phyloP scores from a whole-genome alignment of 1,284 basidiomycete genomes.

The Anthracocystis panici-leucophaei region DNA sequence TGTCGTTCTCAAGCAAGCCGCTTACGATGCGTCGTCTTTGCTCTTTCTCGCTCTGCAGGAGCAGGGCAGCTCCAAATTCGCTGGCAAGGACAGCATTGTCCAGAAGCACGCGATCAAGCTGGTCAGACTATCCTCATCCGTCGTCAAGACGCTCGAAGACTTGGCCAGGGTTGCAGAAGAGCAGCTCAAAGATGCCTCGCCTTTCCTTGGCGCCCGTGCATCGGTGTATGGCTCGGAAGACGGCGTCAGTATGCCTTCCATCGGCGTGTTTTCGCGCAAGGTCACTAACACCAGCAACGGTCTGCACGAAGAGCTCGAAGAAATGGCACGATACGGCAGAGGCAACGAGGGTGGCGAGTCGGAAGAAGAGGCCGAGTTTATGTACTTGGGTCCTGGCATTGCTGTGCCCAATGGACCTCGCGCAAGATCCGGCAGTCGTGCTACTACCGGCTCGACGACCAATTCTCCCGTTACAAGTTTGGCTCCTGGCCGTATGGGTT shows the following conservation, averaged over 20 bases:
- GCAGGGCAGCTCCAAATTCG: conserved; percentile 4
- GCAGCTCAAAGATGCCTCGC: conserved; percentile 46
- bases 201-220: conserved; percentile 54
- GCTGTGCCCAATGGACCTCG: conserved; percentile 59
- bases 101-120: conserved; percentile 18
- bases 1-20: conserved; percentile 52
- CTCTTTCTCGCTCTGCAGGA: conserved; percentile 52
- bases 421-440: conserved; percentile 26
- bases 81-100: not conserved
- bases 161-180: conserved; percentile 47
- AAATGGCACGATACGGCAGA: conserved; percentile 31
- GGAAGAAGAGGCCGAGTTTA: conserved; percentile 51
- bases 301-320: conserved; percentile 43
- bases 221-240: conserved; percentile 55
- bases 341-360: conserved; percentile 19
- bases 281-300: conserved; percentile 40
- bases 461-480: conserved; percentile 43
- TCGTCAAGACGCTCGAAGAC: conserved; percentile 34
- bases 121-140: conserved; percentile 17
- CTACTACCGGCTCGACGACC: conserved; percentile 21
- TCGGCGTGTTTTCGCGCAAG: conserved; percentile 39
- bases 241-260: conserved; percentile 32
- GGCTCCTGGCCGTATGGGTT: conserved; percentile 21
- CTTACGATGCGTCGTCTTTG: conserved; percentile 47
- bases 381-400: conserved; percentile 62